Conservation (phyloP, 2,329 filamentous ascomycete species). For the Pleomassaria siparia region DNA sequence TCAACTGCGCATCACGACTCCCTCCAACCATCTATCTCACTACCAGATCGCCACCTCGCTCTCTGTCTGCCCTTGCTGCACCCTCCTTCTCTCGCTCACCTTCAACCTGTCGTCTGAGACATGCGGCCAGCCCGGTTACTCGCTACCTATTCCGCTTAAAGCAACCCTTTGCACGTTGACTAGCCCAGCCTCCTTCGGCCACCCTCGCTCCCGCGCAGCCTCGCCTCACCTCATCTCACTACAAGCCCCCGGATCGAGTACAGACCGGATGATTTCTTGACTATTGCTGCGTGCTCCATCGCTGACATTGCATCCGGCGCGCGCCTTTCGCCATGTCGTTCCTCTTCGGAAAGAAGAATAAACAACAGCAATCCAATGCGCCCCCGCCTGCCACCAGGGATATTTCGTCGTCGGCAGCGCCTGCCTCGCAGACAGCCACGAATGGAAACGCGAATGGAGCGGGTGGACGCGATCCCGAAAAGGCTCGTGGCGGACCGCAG, state of each 20-base stretch:
- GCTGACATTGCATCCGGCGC: conserved; percentile 22
- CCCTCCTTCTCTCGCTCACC: neutral
- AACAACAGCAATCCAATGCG: conserved; percentile 40
- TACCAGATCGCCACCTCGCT: conserved; percentile 1
- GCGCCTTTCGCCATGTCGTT: conserved; percentile 50
- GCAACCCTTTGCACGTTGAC: conserved; percentile 6
- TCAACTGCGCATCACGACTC: neutral
- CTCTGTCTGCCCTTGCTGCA: neutral
- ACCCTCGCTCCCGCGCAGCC: conserved; percentile 6
- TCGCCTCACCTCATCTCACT: conserved; percentile 9
- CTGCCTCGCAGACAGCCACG: conserved; percentile 45
- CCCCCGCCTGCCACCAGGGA: conserved; percentile 59
- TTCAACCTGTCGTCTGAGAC: conserved; percentile 5
- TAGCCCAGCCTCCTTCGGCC: conserved; percentile 17
- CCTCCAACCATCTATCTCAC: neutral
- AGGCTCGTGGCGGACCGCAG: conserved; percentile 20
- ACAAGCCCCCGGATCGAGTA: conserved; percentile 3
- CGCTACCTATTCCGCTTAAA: conserved; percentile 12
- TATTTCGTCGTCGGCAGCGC: conserved; percentile 58
- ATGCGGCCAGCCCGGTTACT: conserved; percentile 13
- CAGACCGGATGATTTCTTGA: conserved; percentile 38
- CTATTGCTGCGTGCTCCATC: conserved; percentile 22
- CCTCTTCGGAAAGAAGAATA: conserved; percentile 54
- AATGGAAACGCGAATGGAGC: conserved; percentile 55
- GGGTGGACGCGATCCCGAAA: conserved; percentile 45